A percentile compares a stretch with the other conserved stretches of the same genome.
These are phyloP conservation scores for Dendrobium nobile DNA, from an alignment of 106 monocot species.

Conservation along the genomic window DNA sequence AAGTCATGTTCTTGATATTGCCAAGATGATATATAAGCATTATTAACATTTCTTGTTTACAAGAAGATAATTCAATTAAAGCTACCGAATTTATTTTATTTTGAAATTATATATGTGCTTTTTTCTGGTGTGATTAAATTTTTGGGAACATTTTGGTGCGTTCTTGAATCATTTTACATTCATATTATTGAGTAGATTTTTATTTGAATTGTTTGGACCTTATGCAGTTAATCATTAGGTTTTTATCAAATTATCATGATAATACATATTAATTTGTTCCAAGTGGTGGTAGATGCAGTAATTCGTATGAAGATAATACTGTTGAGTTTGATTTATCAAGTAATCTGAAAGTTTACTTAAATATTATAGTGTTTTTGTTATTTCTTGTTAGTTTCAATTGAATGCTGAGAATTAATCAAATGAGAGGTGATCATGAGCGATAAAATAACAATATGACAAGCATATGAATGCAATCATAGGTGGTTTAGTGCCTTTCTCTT, in stretches of 20 bases:
- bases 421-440: no score
- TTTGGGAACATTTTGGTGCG: neutral
- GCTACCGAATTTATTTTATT: neutral
- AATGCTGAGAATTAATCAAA: neutral
- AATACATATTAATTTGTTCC: neutral
- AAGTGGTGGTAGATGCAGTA: neutral
- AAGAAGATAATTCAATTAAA: neutral
- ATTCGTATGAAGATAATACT: neutral
- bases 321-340: neutral
- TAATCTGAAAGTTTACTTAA: neutral
- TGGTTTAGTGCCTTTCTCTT: no score
- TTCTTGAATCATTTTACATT: neutral
- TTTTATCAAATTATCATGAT: neutral
- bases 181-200: neutral
- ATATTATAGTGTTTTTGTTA: neutral
- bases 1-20: neutral
- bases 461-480: no score
- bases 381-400: neutral
- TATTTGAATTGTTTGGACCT: neutral
- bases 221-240: neutral
- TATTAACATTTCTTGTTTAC: neutral
- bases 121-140: neutral
- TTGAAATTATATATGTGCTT: neutral
- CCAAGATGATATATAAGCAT: neutral
- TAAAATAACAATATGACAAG: no score